Percentiles rank a stretch among this genome's conserved stretches.
These are phyloP conservation scores for Notholithocarpus densiflorus DNA, from an alignment of 306 rosid genomes.

Conservation along the genomic window DNA sequence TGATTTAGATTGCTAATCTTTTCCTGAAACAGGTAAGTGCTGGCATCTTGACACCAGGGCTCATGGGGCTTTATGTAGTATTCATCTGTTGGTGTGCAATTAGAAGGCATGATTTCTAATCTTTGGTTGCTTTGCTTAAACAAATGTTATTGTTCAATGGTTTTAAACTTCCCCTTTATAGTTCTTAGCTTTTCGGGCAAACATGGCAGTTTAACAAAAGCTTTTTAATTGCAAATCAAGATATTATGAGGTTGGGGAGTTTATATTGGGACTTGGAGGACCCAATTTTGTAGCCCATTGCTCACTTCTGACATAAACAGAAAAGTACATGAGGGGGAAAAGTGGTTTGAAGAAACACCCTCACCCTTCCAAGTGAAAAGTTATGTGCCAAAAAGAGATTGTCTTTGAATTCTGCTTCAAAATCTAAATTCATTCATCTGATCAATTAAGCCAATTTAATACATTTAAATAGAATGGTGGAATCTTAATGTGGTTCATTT, in stretches of 20 bases:
- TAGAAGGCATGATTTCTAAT: conserved; percentile 56
- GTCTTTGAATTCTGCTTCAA: not conserved
- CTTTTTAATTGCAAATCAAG: not conserved
- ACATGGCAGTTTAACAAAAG: not conserved
- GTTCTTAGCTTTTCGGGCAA: not conserved
- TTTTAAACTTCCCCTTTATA: not conserved
- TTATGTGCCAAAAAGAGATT: not conserved
- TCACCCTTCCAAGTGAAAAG: not conserved
- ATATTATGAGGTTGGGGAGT: not conserved
- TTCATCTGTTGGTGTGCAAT: conserved; percentile 98
- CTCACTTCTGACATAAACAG: not conserved
- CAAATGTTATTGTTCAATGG: not conserved
- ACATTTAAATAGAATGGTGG: not conserved
- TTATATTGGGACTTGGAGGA: not conserved
- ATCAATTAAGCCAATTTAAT: not conserved
- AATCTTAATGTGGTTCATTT: not conserved
- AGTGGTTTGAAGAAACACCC: not conserved
- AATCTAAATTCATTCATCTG: not conserved
- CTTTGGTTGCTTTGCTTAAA: conserved; percentile 1
- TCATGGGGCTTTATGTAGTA: conserved; percentile 95
- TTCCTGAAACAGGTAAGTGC: conserved; percentile 65
- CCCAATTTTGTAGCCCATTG: not conserved
- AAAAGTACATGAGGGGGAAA: not conserved
- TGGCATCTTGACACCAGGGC: conserved; percentile 81
- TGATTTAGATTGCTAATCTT: conserved; percentile 6